Conservation (phyloP, 768 basidiomycete species). For the Trichaptum fuscoviolaceum region DNA sequence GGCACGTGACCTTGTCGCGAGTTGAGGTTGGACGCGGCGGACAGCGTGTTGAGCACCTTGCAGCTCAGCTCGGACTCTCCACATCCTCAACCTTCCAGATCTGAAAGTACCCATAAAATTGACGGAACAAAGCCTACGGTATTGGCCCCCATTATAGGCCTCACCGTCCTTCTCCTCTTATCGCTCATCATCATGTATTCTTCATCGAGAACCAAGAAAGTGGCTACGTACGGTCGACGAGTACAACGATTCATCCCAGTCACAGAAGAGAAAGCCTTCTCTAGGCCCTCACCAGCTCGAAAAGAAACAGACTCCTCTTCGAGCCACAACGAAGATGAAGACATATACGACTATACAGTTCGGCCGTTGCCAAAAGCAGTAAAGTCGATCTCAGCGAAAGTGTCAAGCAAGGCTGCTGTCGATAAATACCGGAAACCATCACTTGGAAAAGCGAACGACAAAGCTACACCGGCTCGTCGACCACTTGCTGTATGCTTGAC, state of each 20-base stretch:
- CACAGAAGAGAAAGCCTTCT: slow-evolving; percentile 15
- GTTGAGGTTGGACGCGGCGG: background rate
- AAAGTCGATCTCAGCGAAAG: slow-evolving; percentile 6
- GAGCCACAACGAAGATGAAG: background rate
- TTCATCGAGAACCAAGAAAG: slow-evolving; percentile 23
- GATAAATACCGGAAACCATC: background rate
- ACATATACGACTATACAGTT: slow-evolving; percentile 24
- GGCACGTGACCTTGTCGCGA: background rate
- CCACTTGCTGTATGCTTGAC: slow-evolving; percentile 35
- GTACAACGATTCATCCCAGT: slow-evolving; percentile 25
- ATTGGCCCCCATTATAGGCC: background rate
- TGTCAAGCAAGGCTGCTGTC: background rate
- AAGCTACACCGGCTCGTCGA: slow-evolving; percentile 23
- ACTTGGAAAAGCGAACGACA: background rate
- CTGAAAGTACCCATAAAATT: background rate
- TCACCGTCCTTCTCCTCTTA: background rate
- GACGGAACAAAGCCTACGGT: background rate
- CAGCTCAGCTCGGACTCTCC: background rate
- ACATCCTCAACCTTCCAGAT: background rate
- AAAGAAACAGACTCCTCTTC: slow-evolving; percentile 10
- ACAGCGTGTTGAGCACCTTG: background rate
- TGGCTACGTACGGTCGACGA: slow-evolving; percentile 27
- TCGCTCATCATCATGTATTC: background rate
- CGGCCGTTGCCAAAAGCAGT: slow-evolving; percentile 10
- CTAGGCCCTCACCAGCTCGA: slow-evolving; percentile 5